These are phyloP conservation scores for Ramaria sp. DNA, from an alignment of 768 basidiomycete species.

Conservation along the genomic window DNA sequence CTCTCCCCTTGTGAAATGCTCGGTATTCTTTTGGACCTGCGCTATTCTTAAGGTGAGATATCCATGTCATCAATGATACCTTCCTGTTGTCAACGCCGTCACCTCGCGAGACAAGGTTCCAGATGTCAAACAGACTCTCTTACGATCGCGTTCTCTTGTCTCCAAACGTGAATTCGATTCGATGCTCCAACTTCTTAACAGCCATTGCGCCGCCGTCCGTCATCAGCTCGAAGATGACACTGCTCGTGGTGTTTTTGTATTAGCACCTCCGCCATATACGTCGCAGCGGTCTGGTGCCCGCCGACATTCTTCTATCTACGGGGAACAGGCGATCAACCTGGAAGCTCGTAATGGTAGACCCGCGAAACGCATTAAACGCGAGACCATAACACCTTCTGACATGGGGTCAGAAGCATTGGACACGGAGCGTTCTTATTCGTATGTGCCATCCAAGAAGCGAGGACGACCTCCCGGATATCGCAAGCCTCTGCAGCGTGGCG, in stretches of 20 bases:
- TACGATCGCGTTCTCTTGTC: conserved; percentile 2
- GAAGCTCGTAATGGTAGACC: not conserved
- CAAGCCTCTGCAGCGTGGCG: not conserved
- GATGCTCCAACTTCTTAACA: conserved; percentile 8
- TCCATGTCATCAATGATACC: not conserved
- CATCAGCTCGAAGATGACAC: not conserved
- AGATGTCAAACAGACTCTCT: conserved; percentile 1
- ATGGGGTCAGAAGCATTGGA: not conserved
- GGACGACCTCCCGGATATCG: not conserved
- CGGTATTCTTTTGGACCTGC: conserved; percentile 8
- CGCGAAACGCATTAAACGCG: not conserved
- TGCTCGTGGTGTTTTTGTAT: not conserved
- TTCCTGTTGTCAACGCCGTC: not conserved
- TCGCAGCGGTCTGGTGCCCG: not conserved
- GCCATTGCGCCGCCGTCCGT: conserved; percentile 4
- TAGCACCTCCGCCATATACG: not conserved
- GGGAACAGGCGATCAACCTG: not conserved
- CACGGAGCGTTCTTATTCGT: not conserved
- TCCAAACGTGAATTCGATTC: conserved; percentile 8
- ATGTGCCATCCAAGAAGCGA: not conserved
- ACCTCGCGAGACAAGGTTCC: not conserved
- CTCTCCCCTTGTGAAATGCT: conserved; percentile 3
- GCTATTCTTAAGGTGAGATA: conserved; percentile 5
- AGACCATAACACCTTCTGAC: not conserved
- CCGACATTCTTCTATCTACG: not conserved